Base-by-base conservation (phyloP, 148 eudicot genomes). In the Polygonum aviculare region DNA sequence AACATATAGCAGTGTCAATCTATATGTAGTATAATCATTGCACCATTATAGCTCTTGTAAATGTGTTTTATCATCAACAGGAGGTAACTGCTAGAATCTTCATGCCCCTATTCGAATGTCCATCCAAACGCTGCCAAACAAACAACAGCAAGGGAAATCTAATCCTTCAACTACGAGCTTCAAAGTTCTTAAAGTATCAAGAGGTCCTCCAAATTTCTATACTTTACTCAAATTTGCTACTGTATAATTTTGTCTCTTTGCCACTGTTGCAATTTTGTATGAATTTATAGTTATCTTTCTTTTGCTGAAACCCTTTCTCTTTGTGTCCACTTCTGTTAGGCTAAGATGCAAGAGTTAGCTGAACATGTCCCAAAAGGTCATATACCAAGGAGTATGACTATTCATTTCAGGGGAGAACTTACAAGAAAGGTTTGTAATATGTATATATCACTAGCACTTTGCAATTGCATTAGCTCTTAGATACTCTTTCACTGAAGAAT, bases 291-390 rank as follows among this genome's bases (percentile, higher is more conserved):
- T 48, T 47, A n/a, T 22, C 48, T 36, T n/a, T 16, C 45, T 14
- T 36, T 14, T 63, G 18, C n/a, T 67, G 5, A 60, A 26, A 2
- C 73, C 16, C 45, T 18, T 8, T 72, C 14, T 45, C 1, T 72
- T 15, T 31, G 18, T n/a, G 3, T 33, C 15, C 72, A 44, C 55
- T 63, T 12, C 41, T 81, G 83, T 44, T 85, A 96, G 99, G 99
- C 99, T 60, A 96, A 96, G 82, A 81, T 96, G 67, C 98, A 96
- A 82, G 99, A 96, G 81, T 83, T 96, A 69, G 87, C 99, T 78
- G 99, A 96, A 65, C 99, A 96, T 80, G 99, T 96, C 36, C 99
- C 99, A 2, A 96, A 96, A 80, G 99, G 98, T 73, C 99, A 96
- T 79, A 96, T 96, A 79, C 99, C 99, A n/a, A 85, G 98, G 62